These are phyloP conservation scores for Russula dissimulans DNA, from an alignment of 768 basidiomycete genomes.

Conservation along the genomic window DNA sequence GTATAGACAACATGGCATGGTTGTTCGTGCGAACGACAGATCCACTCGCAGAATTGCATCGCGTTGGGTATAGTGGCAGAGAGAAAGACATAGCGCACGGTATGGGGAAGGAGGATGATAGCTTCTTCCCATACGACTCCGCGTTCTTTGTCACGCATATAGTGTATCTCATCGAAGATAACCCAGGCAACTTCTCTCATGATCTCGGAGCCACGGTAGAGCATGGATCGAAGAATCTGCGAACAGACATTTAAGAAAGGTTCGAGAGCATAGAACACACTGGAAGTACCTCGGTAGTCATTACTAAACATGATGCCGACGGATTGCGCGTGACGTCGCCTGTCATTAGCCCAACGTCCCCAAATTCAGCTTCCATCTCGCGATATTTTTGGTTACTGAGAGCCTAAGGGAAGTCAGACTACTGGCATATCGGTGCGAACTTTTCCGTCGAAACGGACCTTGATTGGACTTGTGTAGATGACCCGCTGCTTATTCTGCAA, in stretches of 20 bases:
- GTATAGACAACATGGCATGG: constrained; percentile 99
- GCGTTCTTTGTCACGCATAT: constrained; percentile 99
- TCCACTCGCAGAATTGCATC: constrained; percentile 99
- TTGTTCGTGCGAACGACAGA: constrained; percentile 93
- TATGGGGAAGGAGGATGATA: constrained; percentile 93
- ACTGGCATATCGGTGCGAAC: constrained; percentile 9
- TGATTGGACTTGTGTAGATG: constrained; percentile 99
- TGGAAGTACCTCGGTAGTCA: constrained; percentile 88
- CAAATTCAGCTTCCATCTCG: constrained; percentile 94
- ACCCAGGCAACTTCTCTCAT: constrained; percentile 99
- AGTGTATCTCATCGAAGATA: constrained; percentile 98
- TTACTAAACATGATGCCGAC: constrained; percentile 91
- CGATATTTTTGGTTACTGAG: constrained; percentile 98
- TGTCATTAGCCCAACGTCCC: constrained; percentile 98
- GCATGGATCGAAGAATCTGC: constrained; percentile 96
- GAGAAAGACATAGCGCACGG: constrained; percentile 95
- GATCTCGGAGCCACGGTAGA: constrained; percentile 96
- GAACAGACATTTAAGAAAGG: neutral
- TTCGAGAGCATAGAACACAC: neutral
- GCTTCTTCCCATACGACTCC: constrained; percentile 99
- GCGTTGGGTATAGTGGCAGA: constrained; percentile 99
- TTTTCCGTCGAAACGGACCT: constrained; percentile 47
- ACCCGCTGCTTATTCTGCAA: constrained; percentile 90
- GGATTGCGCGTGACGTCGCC: constrained; percentile 99
- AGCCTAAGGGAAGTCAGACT: constrained; percentile 46